phyloP scores from a whole-genome alignment of 73 alveolate genomes.

The Tetrahymena elliotti region DNA sequence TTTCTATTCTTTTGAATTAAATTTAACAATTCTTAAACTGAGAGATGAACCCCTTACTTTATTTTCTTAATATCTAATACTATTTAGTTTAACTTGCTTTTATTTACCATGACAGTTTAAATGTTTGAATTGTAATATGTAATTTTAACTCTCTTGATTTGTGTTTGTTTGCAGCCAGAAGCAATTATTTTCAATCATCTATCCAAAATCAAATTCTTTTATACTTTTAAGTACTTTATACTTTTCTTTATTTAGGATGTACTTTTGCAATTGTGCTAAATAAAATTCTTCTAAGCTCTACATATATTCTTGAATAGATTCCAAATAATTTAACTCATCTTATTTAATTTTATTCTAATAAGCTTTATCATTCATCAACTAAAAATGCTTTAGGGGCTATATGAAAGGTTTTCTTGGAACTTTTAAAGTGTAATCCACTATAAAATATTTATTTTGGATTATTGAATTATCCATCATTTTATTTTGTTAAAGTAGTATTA shows the following conservation, averaged over 20 bases:
- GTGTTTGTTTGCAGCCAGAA: background rate
- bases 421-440: background rate
- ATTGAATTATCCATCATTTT: background rate
- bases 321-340: background rate
- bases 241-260: background rate
- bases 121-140: background rate
- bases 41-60: background rate
- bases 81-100: background rate
- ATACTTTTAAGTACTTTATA: background rate
- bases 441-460: no score
- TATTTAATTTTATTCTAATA: no score
- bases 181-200: background rate
- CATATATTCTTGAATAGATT: background rate
- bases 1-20: background rate
- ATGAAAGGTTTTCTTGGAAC: background rate
- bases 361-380: background rate
- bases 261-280: background rate
- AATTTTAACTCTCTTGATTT: background rate
- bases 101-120: background rate
- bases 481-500: no score
- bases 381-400: background rate
- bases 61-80: background rate
- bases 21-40: background rate
- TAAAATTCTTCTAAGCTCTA: background rate
- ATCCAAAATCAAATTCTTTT: background rate